A percentile compares a stretch with the other conserved stretches of the same genome.
Evolutionary conservation across 2,329 filamentous ascomycete species (phyloP).

Genomic region (Tolypocladium album): DNA sequence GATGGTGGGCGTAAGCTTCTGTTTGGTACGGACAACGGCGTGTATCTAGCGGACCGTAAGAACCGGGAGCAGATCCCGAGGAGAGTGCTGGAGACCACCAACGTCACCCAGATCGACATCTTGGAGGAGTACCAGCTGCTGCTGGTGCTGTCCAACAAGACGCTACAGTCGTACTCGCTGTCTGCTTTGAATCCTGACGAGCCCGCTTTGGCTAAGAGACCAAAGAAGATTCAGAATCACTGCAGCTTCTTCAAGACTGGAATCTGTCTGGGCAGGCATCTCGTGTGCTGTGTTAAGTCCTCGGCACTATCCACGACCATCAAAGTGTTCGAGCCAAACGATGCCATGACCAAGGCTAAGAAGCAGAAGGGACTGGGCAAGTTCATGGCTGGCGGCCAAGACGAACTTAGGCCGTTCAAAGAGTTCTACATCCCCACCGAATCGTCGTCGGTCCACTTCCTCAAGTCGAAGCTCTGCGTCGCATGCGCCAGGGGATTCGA

Average conservation of each 20-base stretch:
- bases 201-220: constrained; percentile 67
- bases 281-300: constrained; percentile 95
- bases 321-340: constrained; percentile 98
- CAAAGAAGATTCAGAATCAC: constrained; percentile 93
- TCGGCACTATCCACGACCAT: constrained; percentile 89
- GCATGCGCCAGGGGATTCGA: constrained; percentile 94
- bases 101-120: constrained; percentile 91
- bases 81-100: constrained; percentile 73
- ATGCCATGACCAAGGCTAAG: constrained; percentile 84
- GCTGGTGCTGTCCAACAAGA: constrained; percentile 86
- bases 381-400: constrained; percentile 88
- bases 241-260: constrained; percentile 98
- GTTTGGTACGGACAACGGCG: constrained; percentile 86
- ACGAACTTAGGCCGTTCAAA: constrained; percentile 93
- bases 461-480: constrained; percentile 92
- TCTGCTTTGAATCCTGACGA: constrained; percentile 81
- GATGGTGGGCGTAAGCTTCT: constrained; percentile 93
- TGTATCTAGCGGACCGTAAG: constrained; percentile 86
- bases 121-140: constrained; percentile 91
- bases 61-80: constrained; percentile 72
- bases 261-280: constrained; percentile 84
- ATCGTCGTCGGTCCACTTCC: constrained; percentile 95
- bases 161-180: constrained; percentile 78
- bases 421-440: constrained; percentile 99
- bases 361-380: constrained; percentile 93